Base-by-base conservation (phyloP, 2,329 filamentous ascomycete genomes). In the Clonostachys chloroleuca region DNA sequence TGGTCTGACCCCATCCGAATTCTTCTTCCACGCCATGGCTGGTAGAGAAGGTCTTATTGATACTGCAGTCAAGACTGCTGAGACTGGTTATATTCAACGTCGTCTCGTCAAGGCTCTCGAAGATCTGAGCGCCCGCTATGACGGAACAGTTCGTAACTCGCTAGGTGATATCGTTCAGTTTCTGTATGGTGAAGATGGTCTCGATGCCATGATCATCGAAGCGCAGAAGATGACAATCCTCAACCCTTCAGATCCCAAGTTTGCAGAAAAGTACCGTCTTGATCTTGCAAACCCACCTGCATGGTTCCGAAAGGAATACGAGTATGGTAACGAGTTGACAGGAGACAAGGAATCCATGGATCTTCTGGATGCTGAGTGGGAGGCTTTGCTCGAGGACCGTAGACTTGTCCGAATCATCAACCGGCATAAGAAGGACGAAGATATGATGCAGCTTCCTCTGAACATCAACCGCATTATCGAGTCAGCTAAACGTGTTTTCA, bases 21-120 rank as follows among this genome's bases (percentile, higher is more conserved):
- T 99, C 73, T 99, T 96, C 75, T 99, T 99, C 80, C 94, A 99
- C 80, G 94, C 94, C 63, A 99, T 99, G 94, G 94, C 94, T 77
- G 94, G 94, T 90, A 85, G 94, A 75, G 94, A 99, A 72, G 94
- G 94, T 95, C 79, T 99, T 47, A 99, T 99, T 59, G 94, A 99
- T 79, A 99, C 94, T 45, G 94, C 94, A 55, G 95, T 99, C 71
- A 99, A 99, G 80, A 99, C 94, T 54, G 94, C 94, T 17, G 95
- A 99, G 69, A 99, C 95, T 49, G 94, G 94, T 71, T 99, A 99
- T 67, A 99, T 99, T 55, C 95, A 99, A 70, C 89, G 94, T 72
- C 91, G 95, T 76, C 80, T 99, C 42, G 94, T 99, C 61, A 99
- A 99, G 72, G 95, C 95, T 12, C 80, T 99, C 4, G 94, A 99